Evolutionary conservation across 305 asterid genomes (phyloP).

Genomic region (Fraxinus baroniana): DNA sequence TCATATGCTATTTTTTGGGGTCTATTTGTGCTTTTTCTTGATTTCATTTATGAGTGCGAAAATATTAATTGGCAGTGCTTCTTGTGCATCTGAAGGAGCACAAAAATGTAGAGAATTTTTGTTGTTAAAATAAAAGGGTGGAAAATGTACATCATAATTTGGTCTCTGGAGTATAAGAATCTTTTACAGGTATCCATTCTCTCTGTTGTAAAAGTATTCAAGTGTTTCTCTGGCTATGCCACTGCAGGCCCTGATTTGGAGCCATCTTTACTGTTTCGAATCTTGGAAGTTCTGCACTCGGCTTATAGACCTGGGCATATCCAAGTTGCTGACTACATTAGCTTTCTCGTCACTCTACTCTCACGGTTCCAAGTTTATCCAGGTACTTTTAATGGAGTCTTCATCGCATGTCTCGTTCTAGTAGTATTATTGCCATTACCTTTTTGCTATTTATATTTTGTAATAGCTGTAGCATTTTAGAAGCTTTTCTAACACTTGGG

Average conservation of each 20-base stretch:
- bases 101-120: conserved; percentile 3
- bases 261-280: conserved; percentile 49
- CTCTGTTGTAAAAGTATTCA: not conserved
- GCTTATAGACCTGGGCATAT: conserved; percentile 78
- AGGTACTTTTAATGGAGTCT: conserved; percentile 43
- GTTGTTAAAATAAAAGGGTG: not conserved
- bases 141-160: not conserved
- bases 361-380: conserved; percentile 68
- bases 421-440: conserved; percentile 3
- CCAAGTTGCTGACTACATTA: conserved; percentile 65
- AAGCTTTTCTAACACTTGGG: not conserved
- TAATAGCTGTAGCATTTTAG: not conserved
- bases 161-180: not conserved
- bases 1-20: not conserved
- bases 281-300: conserved; percentile 73
- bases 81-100: conserved; percentile 9
- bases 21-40: not conserved
- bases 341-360: conserved; percentile 78
- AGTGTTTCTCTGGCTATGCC: conserved; percentile 15
- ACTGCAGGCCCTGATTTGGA: conserved; percentile 63
- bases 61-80: not conserved
- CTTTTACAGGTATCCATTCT: not conserved
- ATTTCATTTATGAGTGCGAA: not conserved
- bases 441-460: not conserved
- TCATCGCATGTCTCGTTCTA: conserved; percentile 12